Base-by-base conservation (phyloP, 768 basidiomycete genomes). In the Inosperma sp. region DNA sequence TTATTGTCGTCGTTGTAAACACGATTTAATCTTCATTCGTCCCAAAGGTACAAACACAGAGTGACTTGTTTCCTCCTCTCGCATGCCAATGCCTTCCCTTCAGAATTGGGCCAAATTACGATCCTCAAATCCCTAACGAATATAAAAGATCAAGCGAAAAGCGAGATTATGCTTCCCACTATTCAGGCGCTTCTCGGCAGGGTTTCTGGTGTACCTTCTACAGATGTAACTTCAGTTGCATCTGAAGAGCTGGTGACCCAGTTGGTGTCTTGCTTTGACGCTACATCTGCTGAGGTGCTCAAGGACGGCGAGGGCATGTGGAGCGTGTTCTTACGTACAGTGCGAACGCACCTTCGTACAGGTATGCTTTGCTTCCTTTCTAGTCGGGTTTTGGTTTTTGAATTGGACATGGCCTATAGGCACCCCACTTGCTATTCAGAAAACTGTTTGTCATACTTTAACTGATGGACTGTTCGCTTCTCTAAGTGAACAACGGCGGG, bases 61-160 rank as follows among this genome's bases (percentile, higher is more conserved):
- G 69, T 93, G 35, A 60, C 89, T 34, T 90, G 85, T 61, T 93
- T 79, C 65, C 65, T 96, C 0, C 69, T 89, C 5, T 93, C 93
- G 2, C 94, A 97, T 63, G 73, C 86, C 55, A 75, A 77, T 40
- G 77, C 80, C 4, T 77, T 86, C 55, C 66, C 72, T 2, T 61
- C 78, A 3, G 65, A 77, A 2, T 51, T 59, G 1, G 74, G 78
- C 14, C 80, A 83, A 53, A 61, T 79, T 9, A 61, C 69, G 9
- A 66, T 97, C 0, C 72, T 97, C 14, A 67, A 62, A 51, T 63
- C 69, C 5, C 47, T 78, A 8, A 64, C 71, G 22, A 67, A 69
- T 7, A 69, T 87, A 31, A 70, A 77, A 3, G 80, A 82, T 59
- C 63, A 58, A 47, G 62, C 65, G 0, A 77, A 72, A 57, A 68